Evolutionary conservation across 768 basidiomycete species (phyloP).

Genomic region (Fibroporia radiculosa): DNA sequence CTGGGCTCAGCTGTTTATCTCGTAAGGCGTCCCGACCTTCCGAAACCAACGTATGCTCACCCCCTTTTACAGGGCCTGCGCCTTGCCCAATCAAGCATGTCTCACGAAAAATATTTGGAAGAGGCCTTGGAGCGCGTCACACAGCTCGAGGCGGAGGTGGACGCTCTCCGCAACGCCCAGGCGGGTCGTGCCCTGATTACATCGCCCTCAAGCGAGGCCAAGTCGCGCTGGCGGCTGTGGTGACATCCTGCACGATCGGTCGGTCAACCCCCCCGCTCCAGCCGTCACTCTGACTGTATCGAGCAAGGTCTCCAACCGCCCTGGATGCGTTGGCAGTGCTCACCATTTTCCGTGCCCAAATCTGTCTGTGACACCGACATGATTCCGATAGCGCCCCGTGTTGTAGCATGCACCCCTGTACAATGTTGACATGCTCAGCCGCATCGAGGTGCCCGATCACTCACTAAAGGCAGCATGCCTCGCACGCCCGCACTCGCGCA

Average conservation of each 20-base stretch:
- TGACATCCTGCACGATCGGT: conserved; percentile 3
- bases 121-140: conserved; percentile 48
- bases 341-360: no score
- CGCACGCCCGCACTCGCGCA: no score
- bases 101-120: conserved; percentile 65
- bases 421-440: no score
- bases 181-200: neutral
- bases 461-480: no score
- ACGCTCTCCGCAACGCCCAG: conserved; percentile 19
- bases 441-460: no score
- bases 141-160: conserved; percentile 54
- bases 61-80: conserved; percentile 47
- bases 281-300: no score
- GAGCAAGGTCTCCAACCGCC: no score
- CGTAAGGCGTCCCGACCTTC: conserved; percentile 30
- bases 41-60: neutral
- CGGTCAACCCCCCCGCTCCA: no score
- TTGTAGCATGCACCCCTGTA: no score
- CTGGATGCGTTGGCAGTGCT: no score
- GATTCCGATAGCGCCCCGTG: no score
- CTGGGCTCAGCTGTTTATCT: conserved; percentile 76
- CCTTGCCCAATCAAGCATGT: conserved; percentile 50
- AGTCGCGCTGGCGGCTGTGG: conserved; percentile 20
- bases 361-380: no score
- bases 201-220: conserved; percentile 3